Base-by-base conservation (phyloP, 177 flowering plant genomes). In the Vitis hybrid region DNA sequence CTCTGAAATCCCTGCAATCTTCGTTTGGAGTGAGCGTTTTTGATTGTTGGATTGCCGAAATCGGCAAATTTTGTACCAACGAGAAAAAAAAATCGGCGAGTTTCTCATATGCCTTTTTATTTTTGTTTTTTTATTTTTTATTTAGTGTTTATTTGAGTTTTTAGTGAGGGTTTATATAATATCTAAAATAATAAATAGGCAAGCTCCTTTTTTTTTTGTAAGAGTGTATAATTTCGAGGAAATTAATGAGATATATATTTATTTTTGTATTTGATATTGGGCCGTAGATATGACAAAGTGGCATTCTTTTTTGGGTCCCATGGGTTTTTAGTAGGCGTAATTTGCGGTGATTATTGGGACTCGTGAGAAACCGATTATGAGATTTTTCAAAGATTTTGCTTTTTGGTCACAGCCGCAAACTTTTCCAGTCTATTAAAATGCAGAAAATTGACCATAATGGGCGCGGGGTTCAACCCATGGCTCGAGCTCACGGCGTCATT, bases 1-100 rank as follows among this genome's bases (percentile, higher is more conserved):
- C 67, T 73, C 18, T 75, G 70, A 74, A 51, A 51, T 11, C 7
- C 30, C n/a, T 57, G 45, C 14, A 48, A 51, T 17, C 7, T n/a
- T 17, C 51, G 45, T 8, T 2, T 12, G 3, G 14, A 56, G 49
- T 48, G 21, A 39, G 45, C 5, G 45, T 39, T 39, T 9, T 18
- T 49, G 64, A 60, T 65, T 71, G 67, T 21, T 66, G 63, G 70
- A 62, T 57, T n/a, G 74, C 74, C 64, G 62, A 8, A 64, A 58
- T 3, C 56, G 72, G 77, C 77, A 68, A 65, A 67, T 79, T 76
- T 76, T 79, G 82, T 68, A 18, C 67, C 71, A 74, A 74, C 64
- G 51, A 70, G 52, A 70, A 65, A 4, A 2, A 26, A 39, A 11
- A 17, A 18, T 50, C 69, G 69, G 72, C 75, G 0, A 57, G 30